Evolutionary conservation across 148 eudicot species (phyloP).

Genomic region (Mesembryanthemum crystallinum): DNA sequence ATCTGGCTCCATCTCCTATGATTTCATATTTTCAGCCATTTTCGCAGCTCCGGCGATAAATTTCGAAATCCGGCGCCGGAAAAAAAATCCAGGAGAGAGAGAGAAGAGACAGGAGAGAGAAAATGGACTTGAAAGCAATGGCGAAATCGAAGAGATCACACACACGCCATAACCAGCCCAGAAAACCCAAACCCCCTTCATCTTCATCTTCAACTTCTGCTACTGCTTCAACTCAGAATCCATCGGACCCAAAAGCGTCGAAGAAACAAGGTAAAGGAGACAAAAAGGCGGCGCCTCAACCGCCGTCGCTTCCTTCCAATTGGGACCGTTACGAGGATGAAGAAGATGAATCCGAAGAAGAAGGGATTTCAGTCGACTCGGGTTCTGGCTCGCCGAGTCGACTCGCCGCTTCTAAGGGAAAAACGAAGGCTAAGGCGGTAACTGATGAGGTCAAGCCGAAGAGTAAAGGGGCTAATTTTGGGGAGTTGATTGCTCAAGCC

Average conservation of each 20-base stretch:
- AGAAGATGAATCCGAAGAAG: conserved; percentile 10
- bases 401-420: no score
- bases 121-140: conserved; percentile 43
- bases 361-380: background rate
- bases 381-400: no score
- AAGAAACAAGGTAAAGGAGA: conserved; percentile 26
- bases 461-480: conserved; percentile 85
- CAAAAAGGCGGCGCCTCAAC: conserved; percentile 5
- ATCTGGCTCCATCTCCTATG: no score
- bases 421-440: no score
- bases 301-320: conserved; percentile 40
- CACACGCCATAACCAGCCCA: conserved; percentile 41
- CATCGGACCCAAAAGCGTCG: conserved; percentile 4
- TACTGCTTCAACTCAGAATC: background rate
- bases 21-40: no score
- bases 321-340: conserved; percentile 39
- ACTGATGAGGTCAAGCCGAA: conserved; percentile 39
- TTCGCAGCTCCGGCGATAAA: background rate
- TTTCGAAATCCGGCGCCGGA: background rate
- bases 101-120: conserved; percentile 1
- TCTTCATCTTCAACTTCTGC: conserved; percentile 17
- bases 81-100: background rate
- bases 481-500: conserved; percentile 65
- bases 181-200: conserved; percentile 28
- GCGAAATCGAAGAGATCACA: conserved; percentile 49